These are phyloP conservation scores for Stephania yunnanensis DNA, from an alignment of 164 flowering plant genomes.

Conservation along the genomic window DNA sequence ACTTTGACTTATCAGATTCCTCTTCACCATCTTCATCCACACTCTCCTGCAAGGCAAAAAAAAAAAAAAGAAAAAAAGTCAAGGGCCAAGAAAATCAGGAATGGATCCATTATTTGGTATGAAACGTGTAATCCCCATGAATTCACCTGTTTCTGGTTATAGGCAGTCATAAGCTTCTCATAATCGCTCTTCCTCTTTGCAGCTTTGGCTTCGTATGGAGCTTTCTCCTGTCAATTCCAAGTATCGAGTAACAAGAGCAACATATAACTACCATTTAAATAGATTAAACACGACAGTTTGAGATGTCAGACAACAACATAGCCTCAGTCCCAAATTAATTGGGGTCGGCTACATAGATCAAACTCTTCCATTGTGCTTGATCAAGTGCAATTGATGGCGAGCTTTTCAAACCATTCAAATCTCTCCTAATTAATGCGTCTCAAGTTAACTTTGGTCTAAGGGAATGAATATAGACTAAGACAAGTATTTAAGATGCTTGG, in stretches of 20 bases:
- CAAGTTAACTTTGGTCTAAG: no score
- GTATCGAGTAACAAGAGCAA: background rate
- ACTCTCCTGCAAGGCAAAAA: slow-evolving; percentile 34
- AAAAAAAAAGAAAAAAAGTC: background rate
- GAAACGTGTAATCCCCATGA: background rate
- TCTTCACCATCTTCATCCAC: slow-evolving; percentile 44
- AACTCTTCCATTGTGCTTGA: no score
- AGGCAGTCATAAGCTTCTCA: slow-evolving; percentile 59
- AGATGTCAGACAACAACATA: background rate
- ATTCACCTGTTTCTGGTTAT: slow-evolving; percentile 61
- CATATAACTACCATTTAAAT: background rate
- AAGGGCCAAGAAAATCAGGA: background rate
- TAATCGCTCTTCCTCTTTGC: slow-evolving; percentile 65
- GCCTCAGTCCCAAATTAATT: no score
- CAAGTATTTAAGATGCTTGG: background rate
- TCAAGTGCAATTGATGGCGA: no score
- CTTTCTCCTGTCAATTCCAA: slow-evolving; percentile 50
- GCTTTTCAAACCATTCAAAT: no score
- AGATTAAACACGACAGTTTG: background rate
- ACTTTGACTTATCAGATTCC: slow-evolving; percentile 59
- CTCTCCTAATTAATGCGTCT: no score
- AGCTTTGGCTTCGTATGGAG: slow-evolving; percentile 79
- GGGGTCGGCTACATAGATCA: no score
- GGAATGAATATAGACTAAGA: background rate
- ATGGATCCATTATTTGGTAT: background rate